Evolutionary conservation across 2,329 filamentous ascomycete species (phyloP).

Genomic region (Aspergillus terreus): DNA sequence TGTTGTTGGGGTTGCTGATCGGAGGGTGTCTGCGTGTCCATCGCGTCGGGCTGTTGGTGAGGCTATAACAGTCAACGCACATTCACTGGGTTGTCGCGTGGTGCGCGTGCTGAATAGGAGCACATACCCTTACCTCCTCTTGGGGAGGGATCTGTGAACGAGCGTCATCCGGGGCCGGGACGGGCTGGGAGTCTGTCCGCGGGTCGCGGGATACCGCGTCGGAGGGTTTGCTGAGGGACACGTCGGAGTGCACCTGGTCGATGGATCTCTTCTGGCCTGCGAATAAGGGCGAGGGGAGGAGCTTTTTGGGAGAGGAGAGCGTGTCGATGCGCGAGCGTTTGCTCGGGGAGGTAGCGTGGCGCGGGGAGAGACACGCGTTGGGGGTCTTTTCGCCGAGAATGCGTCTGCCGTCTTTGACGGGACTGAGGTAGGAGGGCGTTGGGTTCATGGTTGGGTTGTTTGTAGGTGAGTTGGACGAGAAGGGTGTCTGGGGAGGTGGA

Average conservation of each 20-base stretch:
- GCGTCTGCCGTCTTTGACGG: conserved; percentile 35
- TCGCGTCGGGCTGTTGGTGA: conserved; percentile 15
- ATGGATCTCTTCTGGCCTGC: conserved; percentile 40
- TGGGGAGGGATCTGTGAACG: conserved; percentile 14
- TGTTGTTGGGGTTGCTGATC: conserved; percentile 16
- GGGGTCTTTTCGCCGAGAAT: conserved; percentile 40
- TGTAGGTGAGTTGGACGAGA: background rate
- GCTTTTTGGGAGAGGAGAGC: conserved; percentile 26
- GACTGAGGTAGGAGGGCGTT: conserved; percentile 23
- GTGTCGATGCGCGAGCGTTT: conserved; percentile 25
- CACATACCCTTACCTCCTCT: conserved; percentile 17
- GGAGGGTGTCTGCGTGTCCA: conserved; percentile 10
- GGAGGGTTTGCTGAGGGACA: conserved; percentile 16
- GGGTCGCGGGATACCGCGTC: conserved; percentile 4
- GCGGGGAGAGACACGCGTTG: conserved; percentile 38
- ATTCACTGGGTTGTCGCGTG: background rate
- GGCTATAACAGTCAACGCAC: background rate
- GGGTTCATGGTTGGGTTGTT: conserved; percentile 9
- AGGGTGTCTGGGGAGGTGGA: background rate
- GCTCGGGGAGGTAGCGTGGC: conserved; percentile 21
- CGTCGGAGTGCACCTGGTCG: conserved; percentile 30
- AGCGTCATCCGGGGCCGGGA: conserved; percentile 4
- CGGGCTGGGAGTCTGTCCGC: background rate
- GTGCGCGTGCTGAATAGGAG: background rate
- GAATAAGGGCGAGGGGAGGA: conserved; percentile 30